Evolutionary conservation across 108 stramenopile genomes (phyloP).

Genomic region (Skeletonema grethae): DNA sequence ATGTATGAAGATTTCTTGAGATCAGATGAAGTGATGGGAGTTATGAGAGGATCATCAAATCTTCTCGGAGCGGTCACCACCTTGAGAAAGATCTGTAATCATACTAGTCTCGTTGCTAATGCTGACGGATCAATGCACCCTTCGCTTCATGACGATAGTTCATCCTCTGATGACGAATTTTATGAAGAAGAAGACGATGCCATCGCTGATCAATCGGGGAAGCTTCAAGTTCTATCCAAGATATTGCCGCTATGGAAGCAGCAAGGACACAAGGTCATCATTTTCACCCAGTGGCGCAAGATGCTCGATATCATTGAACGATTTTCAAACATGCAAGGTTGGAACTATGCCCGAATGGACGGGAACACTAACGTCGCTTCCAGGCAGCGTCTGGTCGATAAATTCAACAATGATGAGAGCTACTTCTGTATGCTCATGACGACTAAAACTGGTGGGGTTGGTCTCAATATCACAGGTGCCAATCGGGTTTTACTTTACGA

Average conservation of each 20-base stretch:
- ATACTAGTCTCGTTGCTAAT: slow-evolving; percentile 87
- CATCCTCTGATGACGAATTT: slow-evolving; percentile 43
- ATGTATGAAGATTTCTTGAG: slow-evolving; percentile 72
- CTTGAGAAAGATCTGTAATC: slow-evolving; percentile 96
- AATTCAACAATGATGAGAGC: slow-evolving; percentile 85
- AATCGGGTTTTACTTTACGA: slow-evolving; percentile 82
- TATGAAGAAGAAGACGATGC: slow-evolving; percentile 58
- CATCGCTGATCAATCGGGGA: slow-evolving; percentile 85
- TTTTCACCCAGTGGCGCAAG: slow-evolving; percentile 94
- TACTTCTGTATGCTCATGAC: slow-evolving; percentile 95
- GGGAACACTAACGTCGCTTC: slow-evolving; percentile 91
- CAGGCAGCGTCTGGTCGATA: slow-evolving; percentile 89
- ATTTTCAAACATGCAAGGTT: slow-evolving; percentile 69
- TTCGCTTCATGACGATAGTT: slow-evolving; percentile 48
- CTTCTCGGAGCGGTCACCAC: slow-evolving; percentile 88
- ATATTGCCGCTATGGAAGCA: slow-evolving; percentile 92
- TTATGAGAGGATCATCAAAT: slow-evolving; percentile 62
- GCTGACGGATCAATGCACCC: slow-evolving; percentile 46
- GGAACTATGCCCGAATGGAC: slow-evolving; percentile 91
- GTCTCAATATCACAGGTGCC: slow-evolving; percentile 70
- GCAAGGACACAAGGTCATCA: slow-evolving; percentile 93
- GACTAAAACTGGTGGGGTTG: slow-evolving; percentile 97
- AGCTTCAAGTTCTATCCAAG: slow-evolving; percentile 91
- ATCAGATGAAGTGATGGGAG: slow-evolving; percentile 67
- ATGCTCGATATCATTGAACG: slow-evolving; percentile 94